Evolutionary conservation across 2,329 filamentous ascomycete species (phyloP).

Genomic region (Hirsutella rhossiliensis): DNA sequence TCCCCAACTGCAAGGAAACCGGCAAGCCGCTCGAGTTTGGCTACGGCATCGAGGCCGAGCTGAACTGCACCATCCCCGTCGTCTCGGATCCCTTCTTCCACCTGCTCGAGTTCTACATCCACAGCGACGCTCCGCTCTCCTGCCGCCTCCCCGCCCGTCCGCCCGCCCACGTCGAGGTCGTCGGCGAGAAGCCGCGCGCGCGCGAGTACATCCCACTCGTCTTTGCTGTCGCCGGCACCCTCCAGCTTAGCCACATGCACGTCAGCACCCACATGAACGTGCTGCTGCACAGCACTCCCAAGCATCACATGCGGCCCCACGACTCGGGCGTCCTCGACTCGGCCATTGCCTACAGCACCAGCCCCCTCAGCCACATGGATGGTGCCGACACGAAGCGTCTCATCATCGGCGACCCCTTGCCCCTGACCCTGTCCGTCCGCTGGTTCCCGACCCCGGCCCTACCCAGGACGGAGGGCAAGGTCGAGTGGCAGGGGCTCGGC

Average conservation of each 20-base stretch:
- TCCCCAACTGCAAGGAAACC: conserved; percentile 85
- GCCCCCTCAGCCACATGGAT: conserved; percentile 50
- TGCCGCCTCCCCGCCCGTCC: conserved; percentile 82
- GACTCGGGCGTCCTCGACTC: conserved; percentile 75
- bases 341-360: conserved; percentile 76
- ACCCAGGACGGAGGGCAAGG: conserved; percentile 52
- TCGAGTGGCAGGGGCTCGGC: conserved; percentile 54
- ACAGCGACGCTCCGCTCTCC: conserved; percentile 85
- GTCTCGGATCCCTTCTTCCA: conserved; percentile 74
- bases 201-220: conserved; percentile 70
- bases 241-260: conserved; percentile 83
- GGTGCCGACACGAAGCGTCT: conserved; percentile 48
- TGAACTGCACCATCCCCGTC: conserved; percentile 74
- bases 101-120: conserved; percentile 92
- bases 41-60: conserved; percentile 71
- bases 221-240: conserved; percentile 77
- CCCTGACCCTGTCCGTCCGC: conserved; percentile 65
- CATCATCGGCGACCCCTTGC: conserved; percentile 77
- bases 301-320: conserved; percentile 49
- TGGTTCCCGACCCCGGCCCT: conserved; percentile 74
- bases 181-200: conserved; percentile 36
- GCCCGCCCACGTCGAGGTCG: conserved; percentile 37
- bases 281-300: conserved; percentile 59
- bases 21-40: conserved; percentile 67
- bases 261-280: conserved; percentile 85